Percentiles rank a stretch among this genome's conserved stretches.
These are phyloP conservation scores for Aethionema arabicum DNA, from an alignment of 345 rosid species.

Conservation along the genomic window DNA sequence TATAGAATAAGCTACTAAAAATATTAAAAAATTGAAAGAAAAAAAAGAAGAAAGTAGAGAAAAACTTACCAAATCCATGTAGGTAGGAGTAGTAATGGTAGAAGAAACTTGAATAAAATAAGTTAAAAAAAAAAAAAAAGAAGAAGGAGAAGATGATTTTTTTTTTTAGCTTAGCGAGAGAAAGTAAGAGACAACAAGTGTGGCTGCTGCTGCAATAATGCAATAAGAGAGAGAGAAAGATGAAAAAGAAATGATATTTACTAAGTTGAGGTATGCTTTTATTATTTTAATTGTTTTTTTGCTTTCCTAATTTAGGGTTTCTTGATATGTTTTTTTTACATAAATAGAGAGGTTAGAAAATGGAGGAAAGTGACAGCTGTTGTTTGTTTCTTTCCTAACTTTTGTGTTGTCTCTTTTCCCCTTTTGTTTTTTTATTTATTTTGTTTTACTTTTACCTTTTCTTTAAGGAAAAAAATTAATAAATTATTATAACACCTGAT, in stretches of 20 bases:
- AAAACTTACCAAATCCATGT: conserved; percentile 40
- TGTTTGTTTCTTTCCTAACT: conserved; percentile 30
- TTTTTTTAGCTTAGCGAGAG: conserved; percentile 29
- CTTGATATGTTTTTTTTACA: conserved; percentile 23
- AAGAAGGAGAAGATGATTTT: conserved; percentile 32
- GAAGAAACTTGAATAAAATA: conserved; percentile 33
- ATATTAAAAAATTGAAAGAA: not conserved
- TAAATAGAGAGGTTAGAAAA: not conserved
- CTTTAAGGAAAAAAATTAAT: no score
- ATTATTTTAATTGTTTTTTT: conserved; percentile 23
- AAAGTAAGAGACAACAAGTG: conserved; percentile 29
- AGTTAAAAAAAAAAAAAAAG: conserved; percentile 30
- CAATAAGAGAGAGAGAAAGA: conserved; percentile 18
- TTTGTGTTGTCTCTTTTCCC: conserved; percentile 2
- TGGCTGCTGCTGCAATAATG: conserved; percentile 38
- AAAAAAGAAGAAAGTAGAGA: conserved; percentile 22
- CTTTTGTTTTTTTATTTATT: not conserved
- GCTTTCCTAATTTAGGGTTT: conserved; percentile 51
- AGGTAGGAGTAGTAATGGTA: conserved; percentile 33
- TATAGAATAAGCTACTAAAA: conserved; percentile 14
- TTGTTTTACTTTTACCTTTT: not conserved
- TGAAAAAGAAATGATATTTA: conserved; percentile 24
- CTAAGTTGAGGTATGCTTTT: conserved; percentile 24
- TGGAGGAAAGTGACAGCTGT: conserved; percentile 35
- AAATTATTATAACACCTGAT: no score